Base-by-base conservation (phyloP, 176 grass and related monocot genomes). In the Oryza punctata region DNA sequence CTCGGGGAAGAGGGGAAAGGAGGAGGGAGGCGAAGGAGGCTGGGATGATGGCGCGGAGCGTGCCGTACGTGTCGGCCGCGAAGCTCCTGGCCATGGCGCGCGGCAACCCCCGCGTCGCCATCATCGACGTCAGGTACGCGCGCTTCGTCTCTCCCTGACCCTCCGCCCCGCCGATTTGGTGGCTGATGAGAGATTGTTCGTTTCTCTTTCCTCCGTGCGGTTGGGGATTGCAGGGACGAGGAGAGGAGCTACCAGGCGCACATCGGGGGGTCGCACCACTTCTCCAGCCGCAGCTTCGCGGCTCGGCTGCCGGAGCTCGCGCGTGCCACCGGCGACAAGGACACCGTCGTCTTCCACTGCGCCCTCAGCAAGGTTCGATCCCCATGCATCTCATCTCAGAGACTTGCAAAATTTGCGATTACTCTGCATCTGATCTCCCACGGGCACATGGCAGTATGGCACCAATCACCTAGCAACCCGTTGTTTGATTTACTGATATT, bases 301-400 rank as follows among this genome's bases (percentile, higher is more conserved):
- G 77, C 88, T 80, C 86, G 83, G 76, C 64, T 95, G 76, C 86
- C 93, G 9, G 91, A 93, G 23, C 91, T 98, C 21, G 70, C 63
- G 16, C 87, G 40, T 45, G 21, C 89, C 50, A 52, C 92, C 79
- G 73, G 35, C 75, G 91, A 77, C 72, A 94, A 93, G 86, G 91
- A 95, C 68, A 95, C 92, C 79, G 89, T 98, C 67, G 91, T 98
- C 79, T 98, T 98, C 71, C 96, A 98, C 87, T 98, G 96, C 89
- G 91, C 91, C n/a, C 93, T 98, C 65, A 95, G 96, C 85, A 75
- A 95, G 91, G 96, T 95, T 1, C 72, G 52, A 41, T 65, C 87
- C 49, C 16, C 14, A 21, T n/a, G 2, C 40, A 25, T 44, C 23
- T 5, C 49, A 8, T 4, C 12, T 60, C 30, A 38, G 54, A 0